phyloP scores from a whole-genome alignment of 148 eudicot species.

The Limonium bicolor region DNA sequence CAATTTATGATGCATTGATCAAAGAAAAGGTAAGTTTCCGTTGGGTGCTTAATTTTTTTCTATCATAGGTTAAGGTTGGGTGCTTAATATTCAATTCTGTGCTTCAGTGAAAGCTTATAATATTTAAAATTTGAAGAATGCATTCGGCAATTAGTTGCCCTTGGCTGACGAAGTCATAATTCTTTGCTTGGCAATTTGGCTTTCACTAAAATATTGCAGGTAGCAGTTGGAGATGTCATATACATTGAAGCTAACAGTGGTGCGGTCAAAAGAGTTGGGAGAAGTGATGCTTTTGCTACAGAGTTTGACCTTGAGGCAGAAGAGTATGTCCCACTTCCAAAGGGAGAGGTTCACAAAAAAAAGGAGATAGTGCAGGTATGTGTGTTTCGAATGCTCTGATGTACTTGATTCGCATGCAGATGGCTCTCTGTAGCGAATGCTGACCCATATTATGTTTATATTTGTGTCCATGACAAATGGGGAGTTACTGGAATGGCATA shows the following conservation, averaged over 20 bases:
- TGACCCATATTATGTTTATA: too few species aligned
- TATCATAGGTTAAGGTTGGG: too few species aligned
- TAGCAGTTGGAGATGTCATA: slow-evolving; percentile 96
- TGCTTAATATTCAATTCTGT: too few species aligned
- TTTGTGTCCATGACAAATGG: too few species aligned
- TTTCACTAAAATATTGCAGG: too few species aligned
- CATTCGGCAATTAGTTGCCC: too few species aligned
- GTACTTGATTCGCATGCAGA: not conserved
- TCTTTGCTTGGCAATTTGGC: too few species aligned
- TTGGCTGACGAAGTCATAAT: too few species aligned
- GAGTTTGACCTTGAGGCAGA: slow-evolving; percentile 99
- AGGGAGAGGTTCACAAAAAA: slow-evolving; percentile 98
- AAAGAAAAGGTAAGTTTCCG: slow-evolving; percentile 70
- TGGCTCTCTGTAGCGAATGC: not conserved
- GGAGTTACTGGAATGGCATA: too few species aligned
- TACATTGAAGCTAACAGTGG: slow-evolving; percentile 97
- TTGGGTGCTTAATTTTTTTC: too few species aligned
- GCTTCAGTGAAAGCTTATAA: too few species aligned
- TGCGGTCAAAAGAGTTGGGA: slow-evolving; percentile 94
- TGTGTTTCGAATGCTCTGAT: not conserved
- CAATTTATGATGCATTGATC: slow-evolving; percentile 89
- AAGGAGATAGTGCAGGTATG: slow-evolving; percentile 98
- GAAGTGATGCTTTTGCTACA: slow-evolving; percentile 98
- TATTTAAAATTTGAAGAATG: too few species aligned
- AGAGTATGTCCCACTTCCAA: slow-evolving; percentile 98